Percentiles rank a stretch among this genome's conserved stretches.
Conservation (phyloP, 2,329 filamentous ascomycete genomes). For the Ustulina deusta region DNA sequence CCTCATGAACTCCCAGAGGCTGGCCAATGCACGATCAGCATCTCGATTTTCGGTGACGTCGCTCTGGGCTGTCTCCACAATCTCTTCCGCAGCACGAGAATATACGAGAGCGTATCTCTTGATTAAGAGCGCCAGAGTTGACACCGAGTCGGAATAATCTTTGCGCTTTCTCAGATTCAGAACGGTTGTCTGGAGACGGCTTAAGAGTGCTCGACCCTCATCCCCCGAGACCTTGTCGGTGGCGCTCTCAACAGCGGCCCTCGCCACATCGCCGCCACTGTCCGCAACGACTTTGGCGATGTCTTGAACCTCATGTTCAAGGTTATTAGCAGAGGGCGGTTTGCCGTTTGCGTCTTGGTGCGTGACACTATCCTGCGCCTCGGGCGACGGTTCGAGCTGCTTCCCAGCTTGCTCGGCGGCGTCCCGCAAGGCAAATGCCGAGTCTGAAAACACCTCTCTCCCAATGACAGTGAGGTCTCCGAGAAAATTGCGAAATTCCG, state of each 20-base stretch:
- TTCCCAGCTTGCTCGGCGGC: slow-evolving; percentile 81
- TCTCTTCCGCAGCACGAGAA: slow-evolving; percentile 76
- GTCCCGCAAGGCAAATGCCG: slow-evolving; percentile 81
- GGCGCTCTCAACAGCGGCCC: slow-evolving; percentile 72
- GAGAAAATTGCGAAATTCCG: slow-evolving; percentile 88
- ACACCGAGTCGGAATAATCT: slow-evolving; percentile 89
- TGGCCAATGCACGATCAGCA: slow-evolving; percentile 78
- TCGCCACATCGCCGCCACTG: slow-evolving; percentile 47
- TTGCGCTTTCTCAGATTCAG: slow-evolving; percentile 77
- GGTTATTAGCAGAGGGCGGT: slow-evolving; percentile 70
- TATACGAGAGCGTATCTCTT: slow-evolving; percentile 84
- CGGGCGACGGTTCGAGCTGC: slow-evolving; percentile 75
- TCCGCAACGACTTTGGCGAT: slow-evolving; percentile 68
- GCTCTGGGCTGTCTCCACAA: slow-evolving; percentile 73
- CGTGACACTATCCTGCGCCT: slow-evolving; percentile 68
- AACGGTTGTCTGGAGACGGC: slow-evolving; percentile 82
- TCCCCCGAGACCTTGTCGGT: slow-evolving; percentile 78
- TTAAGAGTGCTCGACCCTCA: slow-evolving; percentile 77
- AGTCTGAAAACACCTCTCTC: slow-evolving; percentile 87
- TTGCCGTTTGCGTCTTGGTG: slow-evolving; percentile 49
- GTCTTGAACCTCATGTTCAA: slow-evolving; percentile 68
- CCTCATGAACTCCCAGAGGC: slow-evolving; percentile 83
- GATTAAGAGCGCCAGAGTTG: slow-evolving; percentile 79
- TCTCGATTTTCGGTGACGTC: slow-evolving; percentile 80
- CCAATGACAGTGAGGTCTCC: slow-evolving; percentile 83